Base-by-base conservation (phyloP, 1,139 yeast species). In the Dujonia santamariae region DNA sequence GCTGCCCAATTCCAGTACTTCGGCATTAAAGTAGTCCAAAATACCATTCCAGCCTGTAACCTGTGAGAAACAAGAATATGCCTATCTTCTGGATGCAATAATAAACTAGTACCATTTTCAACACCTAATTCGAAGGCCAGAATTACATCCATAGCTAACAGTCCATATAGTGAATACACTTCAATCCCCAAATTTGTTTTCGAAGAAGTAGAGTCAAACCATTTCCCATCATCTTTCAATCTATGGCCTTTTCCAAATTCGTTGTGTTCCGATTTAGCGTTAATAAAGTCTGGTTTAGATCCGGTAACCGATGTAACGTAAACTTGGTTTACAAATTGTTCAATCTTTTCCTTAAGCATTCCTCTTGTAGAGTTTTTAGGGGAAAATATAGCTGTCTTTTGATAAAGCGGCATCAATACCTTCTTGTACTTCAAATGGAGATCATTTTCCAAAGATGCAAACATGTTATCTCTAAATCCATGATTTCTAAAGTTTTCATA, bases 81-180 rank as follows among this genome's bases (percentile, higher is more conserved):
- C 14, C 75, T 50, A 16, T 71, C 67, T 29, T 58, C 56, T 1
- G 69, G 61, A 18, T 60, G 48, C 8, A 52, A 43, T 26, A 76
- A 48, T 27, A 75, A 54, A 32, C 63, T 52, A 1, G 81, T 63
- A 18, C 75, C 71, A 36, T 65, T 62, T 8, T 59, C 56, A 0
- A 53, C 45, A 0, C 90, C 90, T 40, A 80, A 67, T 38, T 80
- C 79, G 50, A 80, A 78, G 11, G 72, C 69, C 2, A 82, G 71
- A 1, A 80, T 78, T 4, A 78, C 81, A 46, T 82, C 88, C 78
- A 82, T 75, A 2, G 92, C 88, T 46, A 82, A 63, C n/a, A 81
- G 64, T 14, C 80, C 80, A 62, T 80, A 82, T 14, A 82, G 52
- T 11, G 76, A 67, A 47, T 76, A 79, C 1, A 78, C 80, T 34